phyloP scores from a whole-genome alignment of 2,329 filamentous ascomycete genomes.

The Sclerotinia spermophila region DNA sequence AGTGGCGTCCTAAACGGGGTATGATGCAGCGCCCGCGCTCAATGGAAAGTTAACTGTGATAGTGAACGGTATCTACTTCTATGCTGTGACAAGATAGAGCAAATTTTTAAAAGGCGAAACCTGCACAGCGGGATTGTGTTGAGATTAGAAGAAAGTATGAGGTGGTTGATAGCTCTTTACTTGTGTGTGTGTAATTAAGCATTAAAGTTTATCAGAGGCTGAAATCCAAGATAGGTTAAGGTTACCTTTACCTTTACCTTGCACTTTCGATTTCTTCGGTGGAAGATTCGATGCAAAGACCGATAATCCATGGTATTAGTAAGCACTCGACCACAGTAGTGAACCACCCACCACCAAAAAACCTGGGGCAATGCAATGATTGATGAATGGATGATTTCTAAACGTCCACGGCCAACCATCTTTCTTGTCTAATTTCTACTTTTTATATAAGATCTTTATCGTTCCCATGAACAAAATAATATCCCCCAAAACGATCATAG shows the following conservation, averaged over 20 bases:
- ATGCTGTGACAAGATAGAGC: constrained; percentile 25
- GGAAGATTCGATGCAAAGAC: neutral
- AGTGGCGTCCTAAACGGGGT: constrained; percentile 33
- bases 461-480: neutral
- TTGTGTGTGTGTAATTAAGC: constrained; percentile 5
- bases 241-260: constrained; percentile 4
- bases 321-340: neutral
- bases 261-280: constrained; percentile 3
- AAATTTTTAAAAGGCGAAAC: constrained; percentile 32
- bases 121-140: constrained; percentile 31
- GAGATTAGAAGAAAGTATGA: neutral
- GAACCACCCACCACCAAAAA: neutral
- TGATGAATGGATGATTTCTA: neutral
- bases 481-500: neutral
- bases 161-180: constrained; percentile 17
- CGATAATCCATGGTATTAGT: neutral
- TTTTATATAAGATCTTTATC: neutral
- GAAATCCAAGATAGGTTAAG: constrained; percentile 13
- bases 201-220: constrained; percentile 17
- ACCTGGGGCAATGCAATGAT: neutral
- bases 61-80: constrained; percentile 7
- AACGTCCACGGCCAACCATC: neutral
- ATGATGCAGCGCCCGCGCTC: constrained; percentile 38
- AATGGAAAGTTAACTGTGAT: constrained; percentile 31
- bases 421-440: neutral